Percentiles rank a stretch among this genome's conserved stretches.
Conservation (phyloP, 495 filamentous ascomycete genomes). For the Sphaerosporella brunnea region DNA sequence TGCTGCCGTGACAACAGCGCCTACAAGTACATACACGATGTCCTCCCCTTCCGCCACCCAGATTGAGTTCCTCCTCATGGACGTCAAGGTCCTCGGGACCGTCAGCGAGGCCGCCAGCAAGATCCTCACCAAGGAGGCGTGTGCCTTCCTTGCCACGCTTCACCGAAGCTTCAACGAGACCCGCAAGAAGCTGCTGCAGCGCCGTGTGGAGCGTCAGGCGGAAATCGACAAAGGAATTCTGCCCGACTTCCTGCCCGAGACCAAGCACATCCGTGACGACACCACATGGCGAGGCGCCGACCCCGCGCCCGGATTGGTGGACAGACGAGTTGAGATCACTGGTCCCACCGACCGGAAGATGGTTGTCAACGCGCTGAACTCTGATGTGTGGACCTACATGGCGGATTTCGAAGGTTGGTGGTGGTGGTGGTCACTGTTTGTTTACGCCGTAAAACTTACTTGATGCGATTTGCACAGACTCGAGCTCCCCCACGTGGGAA, state of each 20-base stretch:
- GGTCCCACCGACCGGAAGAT: slow-evolving; percentile 97
- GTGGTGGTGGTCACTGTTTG: neutral
- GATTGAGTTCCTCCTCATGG: slow-evolving; percentile 61
- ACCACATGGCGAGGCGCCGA: slow-evolving; percentile 86
- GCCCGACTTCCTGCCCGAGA: slow-evolving; percentile 94
- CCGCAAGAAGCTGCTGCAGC: slow-evolving; percentile 76
- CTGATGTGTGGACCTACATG: slow-evolving; percentile 99
- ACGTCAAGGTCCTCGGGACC: slow-evolving; percentile 66
- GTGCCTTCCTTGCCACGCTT: slow-evolving; percentile 81
- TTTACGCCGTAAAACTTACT: neutral
- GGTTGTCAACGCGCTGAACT: slow-evolving; percentile 96
- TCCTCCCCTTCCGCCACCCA: slow-evolving; percentile 34
- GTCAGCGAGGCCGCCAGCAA: slow-evolving; percentile 64
- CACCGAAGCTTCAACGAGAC: slow-evolving; percentile 86
- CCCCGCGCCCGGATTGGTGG: slow-evolving; percentile 82
- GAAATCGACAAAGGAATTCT: slow-evolving; percentile 83
- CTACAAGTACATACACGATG: slow-evolving; percentile 37
- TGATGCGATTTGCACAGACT: slow-evolving; percentile 40
- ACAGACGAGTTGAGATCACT: slow-evolving; percentile 96
- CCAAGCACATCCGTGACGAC: slow-evolving; percentile 86
- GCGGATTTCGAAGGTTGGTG: slow-evolving; percentile 81
- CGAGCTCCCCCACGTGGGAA: slow-evolving; percentile 92
- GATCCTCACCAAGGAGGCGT: slow-evolving; percentile 80
- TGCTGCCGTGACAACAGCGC: no score
- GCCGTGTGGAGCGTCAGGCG: slow-evolving; percentile 70